Percentiles rank a stretch among this genome's conserved stretches.
phyloP scores from a whole-genome alignment of 2,329 filamentous ascomycete species.

The Teratosphaeria pseudoeucalypti region DNA sequence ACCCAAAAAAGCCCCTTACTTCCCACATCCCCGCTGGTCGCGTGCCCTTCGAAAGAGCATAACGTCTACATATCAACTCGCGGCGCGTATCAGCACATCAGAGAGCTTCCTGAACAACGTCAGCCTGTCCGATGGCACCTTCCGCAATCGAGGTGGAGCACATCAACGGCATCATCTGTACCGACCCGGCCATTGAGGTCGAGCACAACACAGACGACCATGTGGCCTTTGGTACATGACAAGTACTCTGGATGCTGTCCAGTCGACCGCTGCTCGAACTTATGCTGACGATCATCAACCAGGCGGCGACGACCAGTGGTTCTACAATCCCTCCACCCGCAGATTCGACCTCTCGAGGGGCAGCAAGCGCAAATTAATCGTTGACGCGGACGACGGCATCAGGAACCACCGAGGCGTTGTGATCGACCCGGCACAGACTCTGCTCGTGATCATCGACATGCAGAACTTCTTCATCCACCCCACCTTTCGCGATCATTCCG shows the following conservation, averaged over 20 bases:
- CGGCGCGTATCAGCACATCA: neutral
- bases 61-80: neutral
- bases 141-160: conserved; percentile 19
- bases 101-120: neutral
- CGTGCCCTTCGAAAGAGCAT: neutral
- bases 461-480: conserved; percentile 34
- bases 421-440: conserved; percentile 29
- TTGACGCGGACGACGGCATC: conserved; percentile 32
- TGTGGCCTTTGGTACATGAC: conserved; percentile 25
- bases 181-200: conserved; percentile 12
- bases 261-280: neutral
- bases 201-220: conserved; percentile 28
- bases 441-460: conserved; percentile 34
- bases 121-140: conserved; percentile 16
- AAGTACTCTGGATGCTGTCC: conserved; percentile 9
- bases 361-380: conserved; percentile 25
- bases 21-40: neutral
- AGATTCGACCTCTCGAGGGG: conserved; percentile 34
- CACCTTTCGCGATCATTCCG: conserved; percentile 20
- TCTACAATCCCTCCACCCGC: conserved; percentile 30
- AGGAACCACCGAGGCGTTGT: conserved; percentile 32
- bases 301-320: conserved; percentile 33
- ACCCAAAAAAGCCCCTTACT: neutral
- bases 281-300: conserved; percentile 2
- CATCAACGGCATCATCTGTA: conserved; percentile 18